These are phyloP conservation scores for Zizania latifolia DNA, from an alignment of 176 grass and related monocot genomes.

Conservation along the genomic window DNA sequence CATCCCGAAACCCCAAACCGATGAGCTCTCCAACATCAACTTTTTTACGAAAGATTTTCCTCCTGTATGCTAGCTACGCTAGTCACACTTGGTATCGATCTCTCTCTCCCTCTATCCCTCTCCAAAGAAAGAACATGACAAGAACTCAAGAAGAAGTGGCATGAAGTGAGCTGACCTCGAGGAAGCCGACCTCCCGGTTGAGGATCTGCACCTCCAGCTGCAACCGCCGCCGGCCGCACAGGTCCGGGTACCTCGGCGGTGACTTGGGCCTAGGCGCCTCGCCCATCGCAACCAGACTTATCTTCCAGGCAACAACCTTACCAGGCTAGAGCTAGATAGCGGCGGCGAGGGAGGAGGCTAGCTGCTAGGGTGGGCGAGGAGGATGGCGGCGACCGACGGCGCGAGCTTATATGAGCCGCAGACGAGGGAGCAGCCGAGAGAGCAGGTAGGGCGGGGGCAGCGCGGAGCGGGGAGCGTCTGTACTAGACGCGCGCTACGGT, in stretches of 20 bases:
- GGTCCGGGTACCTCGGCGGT: no score
- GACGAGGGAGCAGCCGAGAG: no score
- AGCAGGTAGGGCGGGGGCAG: background rate
- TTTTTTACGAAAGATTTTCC: background rate
- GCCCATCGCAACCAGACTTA: slow-evolving; percentile 1
- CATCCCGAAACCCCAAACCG: background rate
- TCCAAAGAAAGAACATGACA: background rate
- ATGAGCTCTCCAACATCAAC: background rate
- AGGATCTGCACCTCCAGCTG: slow-evolving; percentile 93
- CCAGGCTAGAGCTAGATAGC: background rate
- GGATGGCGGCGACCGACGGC: background rate
- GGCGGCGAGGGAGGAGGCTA: background rate
- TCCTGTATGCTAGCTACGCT: background rate
- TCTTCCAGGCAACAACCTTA: background rate
- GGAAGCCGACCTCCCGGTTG: slow-evolving; percentile 79
- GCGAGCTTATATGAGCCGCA: background rate
- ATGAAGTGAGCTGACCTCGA: slow-evolving; percentile 45
- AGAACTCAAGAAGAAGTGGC: no score
- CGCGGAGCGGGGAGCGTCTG: slow-evolving; percentile 1
- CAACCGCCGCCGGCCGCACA: no score
- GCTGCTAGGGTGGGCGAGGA: background rate
- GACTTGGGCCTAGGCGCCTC: no score
- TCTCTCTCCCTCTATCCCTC: background rate
- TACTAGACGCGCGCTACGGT: slow-evolving; percentile 1
- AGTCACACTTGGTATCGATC: no score